Percentiles rank a stretch among this genome's conserved stretches.
Conservation (phyloP, 768 basidiomycete genomes). For the Daedaleopsis nitida region DNA sequence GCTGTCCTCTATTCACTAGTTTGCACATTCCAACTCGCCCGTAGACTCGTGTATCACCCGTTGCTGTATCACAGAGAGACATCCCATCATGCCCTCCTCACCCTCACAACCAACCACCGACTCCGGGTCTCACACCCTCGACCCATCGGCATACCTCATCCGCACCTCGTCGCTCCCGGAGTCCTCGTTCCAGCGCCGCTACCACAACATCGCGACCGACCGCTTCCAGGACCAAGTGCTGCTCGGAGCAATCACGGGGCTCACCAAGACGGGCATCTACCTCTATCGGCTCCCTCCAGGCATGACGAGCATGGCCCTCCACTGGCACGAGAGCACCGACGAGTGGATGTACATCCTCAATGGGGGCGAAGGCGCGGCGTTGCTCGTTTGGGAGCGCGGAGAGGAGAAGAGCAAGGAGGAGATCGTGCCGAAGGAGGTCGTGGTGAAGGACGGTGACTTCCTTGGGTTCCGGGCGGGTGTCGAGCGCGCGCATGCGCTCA, state of each 20-base stretch:
- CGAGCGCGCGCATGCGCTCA: slow-evolving; percentile 20
- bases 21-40: too few species aligned
- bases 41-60: too few species aligned
- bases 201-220: slow-evolving; percentile 5
- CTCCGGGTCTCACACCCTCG: too few species aligned
- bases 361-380: slow-evolving; percentile 8
- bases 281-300: slow-evolving; percentile 12
- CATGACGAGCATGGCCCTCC: slow-evolving; percentile 10
- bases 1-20: too few species aligned
- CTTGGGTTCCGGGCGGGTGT: slow-evolving; percentile 25
- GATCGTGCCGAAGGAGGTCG: slow-evolving; percentile 18
- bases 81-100: too few species aligned
- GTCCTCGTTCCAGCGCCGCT: background rate
- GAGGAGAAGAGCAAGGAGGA: background rate
- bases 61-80: too few species aligned
- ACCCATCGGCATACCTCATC: background rate
- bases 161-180: background rate
- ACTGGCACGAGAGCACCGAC: slow-evolving; percentile 15
- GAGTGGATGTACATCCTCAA: slow-evolving; percentile 18
- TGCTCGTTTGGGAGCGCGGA: slow-evolving; percentile 1
- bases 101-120: too few species aligned
- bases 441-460: slow-evolving; percentile 24
- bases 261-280: slow-evolving; percentile 11
- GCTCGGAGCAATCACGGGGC: slow-evolving; percentile 6
- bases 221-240: slow-evolving; percentile 1